A percentile compares a stretch with the other conserved stretches of the same genome.
phyloP scores from a whole-genome alignment of 345 rosid species.

The Erysimum cheiranthoides region DNA sequence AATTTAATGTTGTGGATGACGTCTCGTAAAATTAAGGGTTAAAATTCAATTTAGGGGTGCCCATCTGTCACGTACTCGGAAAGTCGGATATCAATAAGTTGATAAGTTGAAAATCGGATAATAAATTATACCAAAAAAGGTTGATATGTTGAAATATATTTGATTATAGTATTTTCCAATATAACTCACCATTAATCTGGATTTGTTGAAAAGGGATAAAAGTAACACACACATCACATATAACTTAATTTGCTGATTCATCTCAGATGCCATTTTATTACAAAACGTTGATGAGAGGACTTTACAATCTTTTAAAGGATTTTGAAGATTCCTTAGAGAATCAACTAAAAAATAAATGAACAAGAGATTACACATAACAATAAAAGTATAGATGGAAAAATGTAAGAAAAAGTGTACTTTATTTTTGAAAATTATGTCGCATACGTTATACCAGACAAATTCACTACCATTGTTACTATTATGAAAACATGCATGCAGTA shows the following conservation, averaged over 20 bases:
- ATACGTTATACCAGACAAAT: not conserved
- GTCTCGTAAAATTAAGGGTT: slow-evolving; percentile 23
- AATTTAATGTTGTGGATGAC: slow-evolving; percentile 41
- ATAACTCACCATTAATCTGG: not conserved
- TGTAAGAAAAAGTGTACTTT: too few relatives aligned
- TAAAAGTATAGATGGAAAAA: too few relatives aligned
- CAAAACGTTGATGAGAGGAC: not conserved
- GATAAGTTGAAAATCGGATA: not conserved
- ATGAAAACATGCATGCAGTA: not conserved
- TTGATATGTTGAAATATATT: not conserved
- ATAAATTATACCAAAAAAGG: too few relatives aligned
- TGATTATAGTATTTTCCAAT: not conserved
- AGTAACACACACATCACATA: too few relatives aligned
- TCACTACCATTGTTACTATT: not conserved
- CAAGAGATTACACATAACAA: too few relatives aligned
- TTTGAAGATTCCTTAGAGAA: too few relatives aligned
- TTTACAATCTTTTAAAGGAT: not conserved
- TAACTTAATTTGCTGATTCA: not conserved
- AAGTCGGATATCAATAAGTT: not conserved
- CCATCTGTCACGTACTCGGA: slow-evolving; percentile 37
- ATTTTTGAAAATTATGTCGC: not conserved
- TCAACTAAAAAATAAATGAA: too few relatives aligned
- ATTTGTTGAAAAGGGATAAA: not conserved
- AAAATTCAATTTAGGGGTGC: slow-evolving; percentile 28
- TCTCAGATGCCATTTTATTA: not conserved